Conservation (phyloP, 495 filamentous ascomycete species). For the Pyrenula massariospora region DNA sequence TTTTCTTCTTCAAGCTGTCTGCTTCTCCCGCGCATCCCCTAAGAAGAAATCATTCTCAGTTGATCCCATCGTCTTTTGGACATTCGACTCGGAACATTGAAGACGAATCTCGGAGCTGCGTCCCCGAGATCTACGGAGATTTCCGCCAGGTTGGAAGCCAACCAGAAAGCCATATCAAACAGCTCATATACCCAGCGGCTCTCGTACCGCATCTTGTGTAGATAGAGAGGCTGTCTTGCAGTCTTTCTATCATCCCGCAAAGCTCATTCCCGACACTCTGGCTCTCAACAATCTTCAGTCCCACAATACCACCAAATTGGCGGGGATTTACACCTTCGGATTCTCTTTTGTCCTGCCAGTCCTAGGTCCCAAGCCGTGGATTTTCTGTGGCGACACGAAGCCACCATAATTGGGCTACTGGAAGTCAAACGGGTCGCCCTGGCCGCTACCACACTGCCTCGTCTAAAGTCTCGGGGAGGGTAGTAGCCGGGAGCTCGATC, state of each 20-base stretch:
- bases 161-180: background rate
- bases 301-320: slow-evolving; percentile 80
- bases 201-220: no score
- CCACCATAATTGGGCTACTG: slow-evolving; percentile 78
- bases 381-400: slow-evolving; percentile 92
- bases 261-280: slow-evolving; percentile 7
- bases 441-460: slow-evolving; percentile 16
- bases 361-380: slow-evolving; percentile 80
- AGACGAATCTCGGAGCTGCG: no score
- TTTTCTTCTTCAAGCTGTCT: background rate
- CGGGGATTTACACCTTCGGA: slow-evolving; percentile 66
- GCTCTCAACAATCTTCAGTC: slow-evolving; percentile 5
- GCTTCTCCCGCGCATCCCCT: no score
- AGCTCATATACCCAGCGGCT: no score
- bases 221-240: background rate
- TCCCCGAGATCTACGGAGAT: no score
- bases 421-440: slow-evolving; percentile 14
- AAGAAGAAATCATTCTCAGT: no score
- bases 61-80: no score
- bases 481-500: slow-evolving; percentile 25
- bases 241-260: background rate
- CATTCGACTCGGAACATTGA: no score
- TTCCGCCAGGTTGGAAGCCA: background rate
- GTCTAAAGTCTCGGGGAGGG: slow-evolving; percentile 32
- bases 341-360: slow-evolving; percentile 85